Base-by-base conservation (phyloP, 352 stramenopile species). In the Phytophthora citricola region DNA sequence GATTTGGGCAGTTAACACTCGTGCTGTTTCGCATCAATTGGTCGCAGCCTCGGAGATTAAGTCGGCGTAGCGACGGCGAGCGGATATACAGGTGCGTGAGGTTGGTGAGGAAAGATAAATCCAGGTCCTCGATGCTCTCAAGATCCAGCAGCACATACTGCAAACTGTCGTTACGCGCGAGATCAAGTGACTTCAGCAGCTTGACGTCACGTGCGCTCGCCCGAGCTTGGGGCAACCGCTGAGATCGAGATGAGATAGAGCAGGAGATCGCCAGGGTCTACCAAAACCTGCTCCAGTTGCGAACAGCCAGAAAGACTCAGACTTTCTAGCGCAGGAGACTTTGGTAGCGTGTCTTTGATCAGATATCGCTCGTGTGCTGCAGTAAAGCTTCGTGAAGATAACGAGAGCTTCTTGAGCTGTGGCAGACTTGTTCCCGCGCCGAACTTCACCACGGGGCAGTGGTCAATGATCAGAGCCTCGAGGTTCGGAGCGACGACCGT, bases 81-180 rank as follows among this genome's bases (percentile, higher is more conserved):
- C 72, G 74, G 27, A 93, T 67, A 45, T 79, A 82, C 47, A 92
- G 47, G 29, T 89, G 71, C 22, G 69, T 84, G 45, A 93, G 62
- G 14, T 68, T 73, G 63, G 83, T 83, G 29, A 92, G 64, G 26
- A 82, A 89, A n/a, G 85, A 90, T 50, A 92, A 57, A 40, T 93
- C 75, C 15, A 91, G 59, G 0, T 57, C 43, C n/a, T 50, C 61
- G 1, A 69, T 54, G 1, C 27, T 32, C 26, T 76, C 60, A 2
- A 92, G 31, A 47, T 91, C 73, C 29, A 92, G 66, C 10, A 87
- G 32, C 15, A 87, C 26, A 45, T 69, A 70, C 57, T 87, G 69
- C 31, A 92, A 65, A 14, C 70, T 63, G 29, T 77, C 63, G 36
- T 79, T 90, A 8, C 78, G 53, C 10, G 71, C 69, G 24, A 93